Conservation (phyloP, 1,284 basidiomycete species). For the Thelephora terrestris region DNA sequence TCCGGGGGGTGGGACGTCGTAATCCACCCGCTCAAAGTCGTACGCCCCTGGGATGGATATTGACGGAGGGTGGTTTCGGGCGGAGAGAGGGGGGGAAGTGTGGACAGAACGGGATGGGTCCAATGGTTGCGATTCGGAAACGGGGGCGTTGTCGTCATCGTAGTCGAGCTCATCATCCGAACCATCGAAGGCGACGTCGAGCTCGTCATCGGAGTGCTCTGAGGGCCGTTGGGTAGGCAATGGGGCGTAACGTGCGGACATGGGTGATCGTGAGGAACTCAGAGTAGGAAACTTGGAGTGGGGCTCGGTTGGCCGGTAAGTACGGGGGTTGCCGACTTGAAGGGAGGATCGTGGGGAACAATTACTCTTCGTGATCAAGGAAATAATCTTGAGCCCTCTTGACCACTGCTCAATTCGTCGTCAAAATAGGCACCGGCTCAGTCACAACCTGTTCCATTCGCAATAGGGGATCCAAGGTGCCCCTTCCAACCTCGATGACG, state of each 20-base stretch:
- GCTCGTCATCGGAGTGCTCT: conserved; percentile 44
- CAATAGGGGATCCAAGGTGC: too few species aligned
- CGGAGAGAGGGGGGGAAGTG: conserved; percentile 8
- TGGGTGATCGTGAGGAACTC: conserved; percentile 18
- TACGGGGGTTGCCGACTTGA: too few species aligned
- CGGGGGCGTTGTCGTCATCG: conserved; percentile 32
- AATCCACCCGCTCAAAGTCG: conserved; percentile 73
- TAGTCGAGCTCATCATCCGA: conserved; percentile 43
- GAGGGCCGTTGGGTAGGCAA: conserved; percentile 50
- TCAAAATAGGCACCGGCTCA: too few species aligned
- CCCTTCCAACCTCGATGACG: too few species aligned
- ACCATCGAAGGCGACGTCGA: conserved; percentile 72
- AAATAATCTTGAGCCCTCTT: too few species aligned
- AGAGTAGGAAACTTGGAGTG: too few species aligned
- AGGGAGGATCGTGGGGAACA: too few species aligned
- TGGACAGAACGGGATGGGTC: conserved; percentile 22
- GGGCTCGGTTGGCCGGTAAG: too few species aligned
- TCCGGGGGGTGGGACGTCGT: conserved; percentile 76
- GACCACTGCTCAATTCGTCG: too few species aligned
- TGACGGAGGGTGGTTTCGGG: conserved; percentile 9
- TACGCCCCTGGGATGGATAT: conserved; percentile 42
- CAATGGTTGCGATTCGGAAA: conserved; percentile 42
- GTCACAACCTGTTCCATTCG: too few species aligned
- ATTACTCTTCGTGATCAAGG: too few species aligned
- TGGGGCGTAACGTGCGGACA: conserved; percentile 64